Percentiles rank a stretch among this genome's conserved stretches.
Evolutionary conservation across 2,329 filamentous ascomycete species (phyloP).

Genomic region (Nannizzia gypsea): DNA sequence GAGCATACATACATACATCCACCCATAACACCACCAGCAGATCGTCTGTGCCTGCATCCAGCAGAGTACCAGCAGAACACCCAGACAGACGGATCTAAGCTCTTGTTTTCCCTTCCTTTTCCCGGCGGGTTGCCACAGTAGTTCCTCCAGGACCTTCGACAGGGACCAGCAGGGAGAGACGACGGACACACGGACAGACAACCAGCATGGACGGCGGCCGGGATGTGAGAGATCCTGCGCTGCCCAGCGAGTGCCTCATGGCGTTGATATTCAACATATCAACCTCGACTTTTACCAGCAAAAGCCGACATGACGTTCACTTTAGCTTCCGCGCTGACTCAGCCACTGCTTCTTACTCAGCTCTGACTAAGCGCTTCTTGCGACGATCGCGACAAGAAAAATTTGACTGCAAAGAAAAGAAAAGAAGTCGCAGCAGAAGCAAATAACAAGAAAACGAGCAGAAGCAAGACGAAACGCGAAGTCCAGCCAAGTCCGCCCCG

Average conservation of each 20-base stretch:
- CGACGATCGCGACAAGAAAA: no score
- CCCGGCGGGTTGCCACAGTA: background rate
- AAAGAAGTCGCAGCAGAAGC: background rate
- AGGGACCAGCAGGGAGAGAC: background rate
- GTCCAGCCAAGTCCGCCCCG: background rate
- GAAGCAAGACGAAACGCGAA: background rate
- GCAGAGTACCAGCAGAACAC: no score
- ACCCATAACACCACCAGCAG: background rate
- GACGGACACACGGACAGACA: background rate
- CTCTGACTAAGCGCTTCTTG: background rate
- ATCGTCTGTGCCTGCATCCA: background rate
- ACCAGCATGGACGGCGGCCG: background rate
- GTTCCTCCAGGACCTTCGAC: background rate
- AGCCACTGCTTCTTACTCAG: background rate
- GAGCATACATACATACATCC: no score
- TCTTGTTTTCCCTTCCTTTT: background rate
- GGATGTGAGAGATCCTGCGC: background rate
- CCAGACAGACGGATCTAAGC: background rate
- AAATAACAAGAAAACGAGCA: background rate
- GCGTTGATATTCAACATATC: slow-evolving; percentile 1
- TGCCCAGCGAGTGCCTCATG: background rate
- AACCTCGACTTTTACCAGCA: background rate
- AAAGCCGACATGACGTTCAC: background rate
- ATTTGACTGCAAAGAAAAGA: no score
- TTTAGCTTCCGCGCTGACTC: background rate